phyloP scores from a whole-genome alignment of 768 basidiomycete genomes.

The Coprinopsis marcescibilis region DNA sequence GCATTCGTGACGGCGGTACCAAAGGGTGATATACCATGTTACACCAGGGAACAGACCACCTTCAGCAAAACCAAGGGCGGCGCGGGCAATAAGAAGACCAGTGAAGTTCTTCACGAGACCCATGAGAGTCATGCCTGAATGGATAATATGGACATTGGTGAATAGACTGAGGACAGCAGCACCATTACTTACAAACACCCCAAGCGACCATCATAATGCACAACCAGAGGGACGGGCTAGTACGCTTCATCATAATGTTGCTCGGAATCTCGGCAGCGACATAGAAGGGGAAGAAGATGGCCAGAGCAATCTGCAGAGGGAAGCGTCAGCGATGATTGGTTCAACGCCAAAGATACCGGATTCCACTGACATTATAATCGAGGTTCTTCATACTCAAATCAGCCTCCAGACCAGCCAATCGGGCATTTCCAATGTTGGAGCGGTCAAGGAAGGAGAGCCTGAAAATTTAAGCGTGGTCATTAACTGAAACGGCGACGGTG shows the following conservation, averaged over 20 bases:
- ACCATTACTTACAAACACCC: slow-evolving; percentile 22
- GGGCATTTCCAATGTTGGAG: slow-evolving; percentile 28
- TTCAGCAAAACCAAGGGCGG: slow-evolving; percentile 25
- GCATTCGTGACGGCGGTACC: slow-evolving; percentile 27
- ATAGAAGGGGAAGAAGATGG: slow-evolving; percentile 28
- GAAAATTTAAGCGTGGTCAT: not conserved
- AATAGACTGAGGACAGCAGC: not conserved
- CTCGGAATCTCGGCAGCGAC: slow-evolving; percentile 27
- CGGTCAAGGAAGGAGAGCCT: slow-evolving; percentile 29
- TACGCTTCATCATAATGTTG: slow-evolving; percentile 30
- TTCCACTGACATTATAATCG: slow-evolving; percentile 22
- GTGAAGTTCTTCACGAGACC: slow-evolving; percentile 22
- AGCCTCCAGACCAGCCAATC: slow-evolving; percentile 22
- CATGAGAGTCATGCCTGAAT: slow-evolving; percentile 25
- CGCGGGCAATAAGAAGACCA: slow-evolving; percentile 22
- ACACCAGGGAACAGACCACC: slow-evolving; percentile 28
- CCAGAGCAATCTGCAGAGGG: slow-evolving; percentile 20
- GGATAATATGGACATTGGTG: too few relatives aligned
- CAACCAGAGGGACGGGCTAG: slow-evolving; percentile 27
- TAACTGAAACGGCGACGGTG: not conserved
- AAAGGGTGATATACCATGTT: slow-evolving; percentile 27
- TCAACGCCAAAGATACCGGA: not conserved
- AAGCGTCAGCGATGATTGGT: not conserved
- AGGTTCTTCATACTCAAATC: slow-evolving; percentile 23
- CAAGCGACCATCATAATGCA: slow-evolving; percentile 28